Evolutionary conservation across 495 filamentous ascomycete species (phyloP).

Genomic region (Polyplosphaeria fusca): DNA sequence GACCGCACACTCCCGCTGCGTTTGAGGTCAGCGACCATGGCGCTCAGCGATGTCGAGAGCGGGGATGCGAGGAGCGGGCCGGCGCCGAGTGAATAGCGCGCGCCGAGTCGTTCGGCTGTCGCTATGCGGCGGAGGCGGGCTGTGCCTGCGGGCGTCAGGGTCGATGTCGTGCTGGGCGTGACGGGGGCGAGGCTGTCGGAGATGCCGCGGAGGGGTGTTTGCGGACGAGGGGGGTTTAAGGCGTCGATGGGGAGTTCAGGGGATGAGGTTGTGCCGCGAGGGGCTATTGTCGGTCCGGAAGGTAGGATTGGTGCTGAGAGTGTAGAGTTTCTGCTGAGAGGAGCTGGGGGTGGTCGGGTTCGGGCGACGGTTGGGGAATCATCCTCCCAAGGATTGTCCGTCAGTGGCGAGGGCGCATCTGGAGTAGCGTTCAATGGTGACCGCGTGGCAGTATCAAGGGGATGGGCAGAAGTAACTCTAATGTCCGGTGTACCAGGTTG

Average conservation of each 20-base stretch:
- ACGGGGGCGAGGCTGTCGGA: slow-evolving; percentile 16
- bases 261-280: slow-evolving; percentile 15
- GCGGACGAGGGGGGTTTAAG: slow-evolving; percentile 6
- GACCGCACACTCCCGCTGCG: slow-evolving; percentile 17
- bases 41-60: slow-evolving; percentile 36
- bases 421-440: neutral
- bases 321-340: slow-evolving; percentile 16
- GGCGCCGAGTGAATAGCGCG: slow-evolving; percentile 32
- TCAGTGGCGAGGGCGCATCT: slow-evolving; percentile 11
- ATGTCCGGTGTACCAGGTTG: slow-evolving; percentile 12
- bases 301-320: slow-evolving; percentile 32
- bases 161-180: slow-evolving; percentile 10
- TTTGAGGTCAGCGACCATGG: slow-evolving; percentile 50
- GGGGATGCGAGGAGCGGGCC: slow-evolving; percentile 37
- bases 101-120: slow-evolving; percentile 21
- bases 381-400: slow-evolving; percentile 17
- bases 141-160: no score
- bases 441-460: neutral
- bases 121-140: slow-evolving; percentile 22
- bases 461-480: neutral
- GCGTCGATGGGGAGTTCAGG: slow-evolving; percentile 15
- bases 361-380: slow-evolving; percentile 7
- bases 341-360: neutral
- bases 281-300: slow-evolving; percentile 13
- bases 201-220: slow-evolving; percentile 15